Percentiles rank a stretch among this genome's conserved stretches.
Evolutionary conservation across 805 yeast genomes (phyloP).

Genomic region (Ogataea kodamae): DNA sequence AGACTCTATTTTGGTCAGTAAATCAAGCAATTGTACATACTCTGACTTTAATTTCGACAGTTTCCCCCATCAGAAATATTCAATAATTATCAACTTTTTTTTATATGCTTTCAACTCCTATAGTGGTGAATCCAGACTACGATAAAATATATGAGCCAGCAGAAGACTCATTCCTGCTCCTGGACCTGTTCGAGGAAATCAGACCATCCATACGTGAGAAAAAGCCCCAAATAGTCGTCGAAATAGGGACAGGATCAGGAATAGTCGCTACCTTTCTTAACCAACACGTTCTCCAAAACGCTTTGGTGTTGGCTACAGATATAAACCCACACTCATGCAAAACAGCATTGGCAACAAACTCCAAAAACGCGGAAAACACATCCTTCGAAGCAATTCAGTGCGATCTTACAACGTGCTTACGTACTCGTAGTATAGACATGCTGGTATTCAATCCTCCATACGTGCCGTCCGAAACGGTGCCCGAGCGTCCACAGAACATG

Average conservation of each 20-base stretch:
- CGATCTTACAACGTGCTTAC: conserved; percentile 51
- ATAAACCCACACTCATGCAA: conserved; percentile 74
- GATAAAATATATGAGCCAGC: conserved; percentile 90
- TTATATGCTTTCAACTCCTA: conserved; percentile 79
- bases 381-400: conserved; percentile 52
- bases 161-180: conserved; percentile 82
- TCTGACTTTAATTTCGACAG: conserved; percentile 33
- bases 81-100: conserved; percentile 1
- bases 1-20: conserved; percentile 43
- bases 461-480: conserved; percentile 83
- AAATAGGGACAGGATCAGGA: conserved; percentile 93
- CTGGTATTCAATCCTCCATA: conserved; percentile 94
- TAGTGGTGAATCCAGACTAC: conserved; percentile 49
- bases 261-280: conserved; percentile 77
- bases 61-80: conserved; percentile 6
- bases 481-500: conserved; percentile 45
- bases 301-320: conserved; percentile 68
- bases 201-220: conserved; percentile 29
- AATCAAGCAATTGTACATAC: conserved; percentile 19
- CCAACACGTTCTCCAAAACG: conserved; percentile 49
- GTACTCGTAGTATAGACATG: conserved; percentile 53
- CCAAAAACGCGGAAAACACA: conserved; percentile 18
- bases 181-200: conserved; percentile 76
- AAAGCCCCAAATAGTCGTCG: conserved; percentile 57
- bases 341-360: conserved; percentile 43